Conservation (phyloP, 495 filamentous ascomycete species). For the Astrothelium macrocarpum region DNA sequence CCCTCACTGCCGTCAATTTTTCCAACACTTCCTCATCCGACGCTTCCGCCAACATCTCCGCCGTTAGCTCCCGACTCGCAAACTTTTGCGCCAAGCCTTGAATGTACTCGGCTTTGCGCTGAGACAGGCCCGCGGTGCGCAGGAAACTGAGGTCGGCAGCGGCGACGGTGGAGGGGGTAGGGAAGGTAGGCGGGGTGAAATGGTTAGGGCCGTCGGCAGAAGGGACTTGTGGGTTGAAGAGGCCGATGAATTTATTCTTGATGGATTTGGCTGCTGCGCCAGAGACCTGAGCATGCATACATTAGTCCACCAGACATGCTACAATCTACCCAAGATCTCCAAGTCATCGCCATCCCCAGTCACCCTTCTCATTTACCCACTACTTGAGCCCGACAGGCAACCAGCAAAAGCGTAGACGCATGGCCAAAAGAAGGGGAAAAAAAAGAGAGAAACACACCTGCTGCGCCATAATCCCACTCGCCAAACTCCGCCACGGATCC, state of each 20-base stretch:
- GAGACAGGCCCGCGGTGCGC: slow-evolving; percentile 76
- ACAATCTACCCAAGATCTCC: not conserved
- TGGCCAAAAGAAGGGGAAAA: not conserved
- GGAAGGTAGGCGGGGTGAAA: slow-evolving; percentile 43
- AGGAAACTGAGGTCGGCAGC: slow-evolving; percentile 49
- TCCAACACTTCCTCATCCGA: slow-evolving; percentile 78
- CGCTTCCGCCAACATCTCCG: slow-evolving; percentile 62
- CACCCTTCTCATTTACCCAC: too few species aligned
- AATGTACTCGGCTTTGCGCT: slow-evolving; percentile 92
- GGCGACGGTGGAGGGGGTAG: slow-evolving; percentile 63
- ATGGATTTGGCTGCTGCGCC: slow-evolving; percentile 84
- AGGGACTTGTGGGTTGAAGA: slow-evolving; percentile 46
- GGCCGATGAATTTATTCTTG: slow-evolving; percentile 67
- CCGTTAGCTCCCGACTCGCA: slow-evolving; percentile 57
- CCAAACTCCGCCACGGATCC: slow-evolving; percentile 77
- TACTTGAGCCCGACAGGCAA: too few species aligned
- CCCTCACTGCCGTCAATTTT: slow-evolving; percentile 73
- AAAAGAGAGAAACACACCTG: slow-evolving; percentile 39
- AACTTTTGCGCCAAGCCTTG: slow-evolving; percentile 79
- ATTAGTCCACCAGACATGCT: not conserved
- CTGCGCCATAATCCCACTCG: slow-evolving; percentile 84
- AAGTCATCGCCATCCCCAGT: not conserved
- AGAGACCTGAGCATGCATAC: slow-evolving; percentile 46
- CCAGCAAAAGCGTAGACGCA: too few species aligned
- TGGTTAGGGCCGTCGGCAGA: slow-evolving; percentile 18